A percentile compares a stretch with the other conserved stretches of the same genome.
Evolutionary conservation across 108 stramenopile species (phyloP).

Genomic region (Nannochloropsis salina): DNA sequence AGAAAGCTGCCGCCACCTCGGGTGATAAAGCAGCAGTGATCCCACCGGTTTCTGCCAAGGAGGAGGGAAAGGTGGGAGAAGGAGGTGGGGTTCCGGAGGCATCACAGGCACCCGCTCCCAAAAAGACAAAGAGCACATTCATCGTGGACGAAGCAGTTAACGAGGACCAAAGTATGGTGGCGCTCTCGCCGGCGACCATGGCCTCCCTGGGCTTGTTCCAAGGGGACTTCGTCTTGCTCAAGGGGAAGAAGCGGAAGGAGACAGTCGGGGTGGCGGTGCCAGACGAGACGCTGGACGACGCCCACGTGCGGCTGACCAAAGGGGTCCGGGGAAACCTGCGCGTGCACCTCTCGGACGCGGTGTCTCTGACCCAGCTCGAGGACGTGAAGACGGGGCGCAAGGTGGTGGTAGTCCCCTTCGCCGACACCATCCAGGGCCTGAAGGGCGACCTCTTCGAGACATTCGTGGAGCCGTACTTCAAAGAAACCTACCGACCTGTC

Average conservation of each 20-base stretch:
- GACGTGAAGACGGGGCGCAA: conserved; percentile 51
- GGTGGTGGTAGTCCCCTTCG: conserved; percentile 50
- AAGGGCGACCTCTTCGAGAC: conserved; percentile 50
- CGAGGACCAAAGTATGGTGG: not conserved
- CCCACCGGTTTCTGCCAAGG: not conserved
- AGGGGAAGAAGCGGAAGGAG: conserved; percentile 56
- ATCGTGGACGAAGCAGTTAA: conserved; percentile 8
- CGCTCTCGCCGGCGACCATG: not conserved
- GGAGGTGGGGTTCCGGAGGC: not conserved
- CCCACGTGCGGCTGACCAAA: conserved; percentile 38
- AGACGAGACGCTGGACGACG: conserved; percentile 32
- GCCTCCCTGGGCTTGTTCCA: conserved; percentile 46
- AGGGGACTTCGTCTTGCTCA: conserved; percentile 53
- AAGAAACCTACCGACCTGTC: conserved; percentile 49
- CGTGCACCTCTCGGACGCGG: conserved; percentile 48
- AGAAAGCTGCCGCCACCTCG: not conserved
- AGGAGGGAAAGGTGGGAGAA: not conserved
- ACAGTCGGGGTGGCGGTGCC: conserved; percentile 49
- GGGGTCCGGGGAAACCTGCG: conserved; percentile 47
- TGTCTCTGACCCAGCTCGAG: conserved; percentile 40
- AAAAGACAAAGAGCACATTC: not conserved
- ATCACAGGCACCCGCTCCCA: not conserved
- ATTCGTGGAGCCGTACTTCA: conserved; percentile 56
- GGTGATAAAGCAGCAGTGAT: not conserved
- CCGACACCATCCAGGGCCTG: conserved; percentile 54